These are phyloP conservation scores for Wallacemonas sp. DNA, from an alignment of 208 protist species.

Conservation along the genomic window DNA sequence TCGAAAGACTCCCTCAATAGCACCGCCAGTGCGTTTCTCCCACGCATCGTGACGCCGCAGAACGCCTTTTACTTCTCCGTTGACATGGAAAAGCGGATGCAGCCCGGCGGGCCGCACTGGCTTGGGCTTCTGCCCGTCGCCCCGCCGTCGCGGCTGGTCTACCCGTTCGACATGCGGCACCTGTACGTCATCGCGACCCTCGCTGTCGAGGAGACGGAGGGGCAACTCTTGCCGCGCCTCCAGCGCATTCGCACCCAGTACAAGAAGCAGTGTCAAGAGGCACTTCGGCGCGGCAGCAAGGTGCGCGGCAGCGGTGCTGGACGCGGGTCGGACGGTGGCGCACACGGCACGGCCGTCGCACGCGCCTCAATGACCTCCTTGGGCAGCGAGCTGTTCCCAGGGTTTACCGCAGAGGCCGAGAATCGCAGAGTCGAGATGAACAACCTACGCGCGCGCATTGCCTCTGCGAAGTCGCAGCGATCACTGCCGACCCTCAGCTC, in stretches of 20 bases:
- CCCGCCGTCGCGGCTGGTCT: slow-evolving; percentile 23
- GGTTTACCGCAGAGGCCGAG: background rate
- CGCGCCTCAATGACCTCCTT: too few relatives aligned
- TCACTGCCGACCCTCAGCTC: slow-evolving; percentile 5
- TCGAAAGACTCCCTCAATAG: too few relatives aligned
- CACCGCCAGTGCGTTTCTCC: too few relatives aligned
- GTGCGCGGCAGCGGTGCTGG: background rate
- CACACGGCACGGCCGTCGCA: too few relatives aligned
- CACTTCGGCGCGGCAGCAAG: slow-evolving; percentile 11
- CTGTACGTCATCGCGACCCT: slow-evolving; percentile 63
- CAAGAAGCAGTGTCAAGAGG: slow-evolving; percentile 34
- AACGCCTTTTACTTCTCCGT: background rate
- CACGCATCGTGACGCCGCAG: background rate
- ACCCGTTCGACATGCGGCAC: slow-evolving; percentile 66
- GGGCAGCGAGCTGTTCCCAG: too few relatives aligned
- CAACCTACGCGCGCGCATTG: background rate
- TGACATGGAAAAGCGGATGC: background rate
- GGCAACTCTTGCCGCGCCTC: slow-evolving; percentile 34
- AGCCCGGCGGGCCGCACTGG: slow-evolving; percentile 19
- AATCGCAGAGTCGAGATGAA: background rate
- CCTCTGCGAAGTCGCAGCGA: background rate
- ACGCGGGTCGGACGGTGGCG: background rate
- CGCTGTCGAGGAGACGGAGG: slow-evolving; percentile 54
- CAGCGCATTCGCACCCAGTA: slow-evolving; percentile 33
- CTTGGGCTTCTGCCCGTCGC: slow-evolving; percentile 29